Conservation (phyloP, 805 yeast species). For the Candida lessepsii region DNA sequence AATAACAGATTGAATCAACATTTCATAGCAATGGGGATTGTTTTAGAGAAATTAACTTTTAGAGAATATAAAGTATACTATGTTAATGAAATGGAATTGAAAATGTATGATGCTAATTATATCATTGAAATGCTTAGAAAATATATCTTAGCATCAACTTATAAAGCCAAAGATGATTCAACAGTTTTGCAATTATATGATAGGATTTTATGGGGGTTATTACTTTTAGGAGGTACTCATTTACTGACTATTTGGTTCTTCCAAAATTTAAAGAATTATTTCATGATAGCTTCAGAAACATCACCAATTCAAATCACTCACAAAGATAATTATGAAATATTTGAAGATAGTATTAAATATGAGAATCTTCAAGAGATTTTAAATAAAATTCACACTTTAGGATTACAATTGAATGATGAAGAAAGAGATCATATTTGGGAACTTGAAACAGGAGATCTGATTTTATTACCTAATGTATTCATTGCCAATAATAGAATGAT, state of each 20-base stretch:
- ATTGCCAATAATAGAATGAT: constrained; percentile 16
- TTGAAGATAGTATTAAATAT: constrained; percentile 7
- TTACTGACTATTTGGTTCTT: constrained; percentile 44
- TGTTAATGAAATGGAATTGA: constrained; percentile 10
- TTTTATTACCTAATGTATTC: constrained; percentile 24
- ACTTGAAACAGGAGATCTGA: constrained; percentile 11
- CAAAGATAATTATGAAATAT: constrained; percentile 21
- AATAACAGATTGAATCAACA: constrained; percentile 27
- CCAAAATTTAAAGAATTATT: constrained; percentile 32
- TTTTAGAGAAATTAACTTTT: constrained; percentile 21
- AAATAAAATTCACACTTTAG: constrained; percentile 5
- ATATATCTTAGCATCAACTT: constrained; percentile 33
- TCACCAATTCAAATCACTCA: constrained; percentile 23
- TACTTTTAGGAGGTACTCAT: constrained; percentile 46
- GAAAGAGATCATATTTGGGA: constrained; percentile 19
- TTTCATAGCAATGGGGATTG: constrained; percentile 21
- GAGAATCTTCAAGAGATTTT: constrained; percentile 6
- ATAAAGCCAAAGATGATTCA: constrained; percentile 39
- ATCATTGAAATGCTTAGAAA: constrained; percentile 38
- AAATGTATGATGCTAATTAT: constrained; percentile 13
- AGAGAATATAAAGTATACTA: constrained; percentile 5
- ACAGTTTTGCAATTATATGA: constrained; percentile 29
- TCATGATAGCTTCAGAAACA: constrained; percentile 19
- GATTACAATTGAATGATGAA: constrained; percentile 5
- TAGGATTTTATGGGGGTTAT: constrained; percentile 40